Base-by-base conservation (phyloP, 106 monocot species). In the Dendrobium nobile region DNA sequence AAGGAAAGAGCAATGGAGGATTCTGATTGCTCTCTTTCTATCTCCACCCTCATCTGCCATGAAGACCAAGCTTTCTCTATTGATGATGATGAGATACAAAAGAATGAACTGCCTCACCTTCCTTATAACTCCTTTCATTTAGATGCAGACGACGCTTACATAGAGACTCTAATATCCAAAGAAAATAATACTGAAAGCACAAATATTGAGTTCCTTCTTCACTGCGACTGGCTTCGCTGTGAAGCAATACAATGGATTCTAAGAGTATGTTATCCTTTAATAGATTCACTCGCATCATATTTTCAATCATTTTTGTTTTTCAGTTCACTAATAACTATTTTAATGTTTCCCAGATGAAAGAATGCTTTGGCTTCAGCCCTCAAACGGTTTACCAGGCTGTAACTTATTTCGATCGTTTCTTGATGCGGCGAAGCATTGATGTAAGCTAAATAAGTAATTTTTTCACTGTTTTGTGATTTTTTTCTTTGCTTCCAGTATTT, bases 401-500 rank as follows among this genome's bases (percentile, higher is more conserved):
- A 10, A 33, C 73, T 72, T 96, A 90, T 72, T 82, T 92, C 76
- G 96, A 96, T 84, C 90, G 93, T 19, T 96, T 96, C 92, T 87
- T 90, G 47, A 61, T 82, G 19, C 79, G 72, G 59, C 73, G 96
- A 73, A 79, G 70, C 77, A 82, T 90, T 42, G 92, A 96, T 68
- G 96, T 93, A 87, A 54, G 67, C 15, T 51, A 22, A 45, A 78
- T 5, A 10, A 44, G 16, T 19, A 27, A 15, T 48, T 15, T 76
- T 20, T 80, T 16, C 1, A 37, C 37, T 51, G 10, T 51, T 51
- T 0, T 51, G 11, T 51, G 51, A 37, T 37, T 51, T 11, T 72
- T 73, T 72, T 77, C 37, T 47, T 76, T 55, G 31, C 9, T 0
- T 42, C n/a, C 45, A 2, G 28, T 20, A 4, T 4, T 54, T 79